Base-by-base conservation (phyloP, 495 filamentous ascomycete species). In the Penicillium bovifimosum region DNA sequence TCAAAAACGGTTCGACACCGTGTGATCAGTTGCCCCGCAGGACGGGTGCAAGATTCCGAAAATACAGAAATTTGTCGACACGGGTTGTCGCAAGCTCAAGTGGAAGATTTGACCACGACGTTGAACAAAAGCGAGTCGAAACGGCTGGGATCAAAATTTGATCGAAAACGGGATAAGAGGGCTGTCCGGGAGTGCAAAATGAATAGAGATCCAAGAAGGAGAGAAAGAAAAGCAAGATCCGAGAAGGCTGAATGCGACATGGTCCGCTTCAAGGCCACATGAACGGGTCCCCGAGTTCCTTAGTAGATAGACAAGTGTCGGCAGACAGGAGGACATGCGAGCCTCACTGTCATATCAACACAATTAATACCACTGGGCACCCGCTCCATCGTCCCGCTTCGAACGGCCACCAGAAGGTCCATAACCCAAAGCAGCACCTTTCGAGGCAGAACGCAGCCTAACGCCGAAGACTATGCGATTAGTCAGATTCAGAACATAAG, bases 401-500 rank as follows among this genome's bases (percentile, higher is more conserved):
- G 84, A 80, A 69, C 85, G 86, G 72, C 87, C 83, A 66, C 77
- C 77, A 66, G 82, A 80, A 72, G 84, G 78, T 76, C 79, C 75
- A 74, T 83, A 80, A 76, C 69, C 69, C 66, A 77, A 76, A 78
- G 82, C 84, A 78, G 86, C 85, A 72, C 84, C 87, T 74, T 90
- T 91, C 57, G 87, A 90, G 80, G 89, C 87, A 79, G 89, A 91
- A 80, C 88, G 90, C 76, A 92, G 88, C 89, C 90, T 95, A 83
- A 83, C 85, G 86, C 80, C 85, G 86, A 78, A 87, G 82, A 88
- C 86, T 90, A 86, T 83, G 80, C 81, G 72, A 87, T 88, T 86
- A 89, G 87, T 87, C 83, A 85, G 78, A 80, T 77, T 79, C 76
- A 79, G 76, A 78, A 83, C 83, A 80, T 81, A 80, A 76, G 60